Evolutionary conservation across 345 rosid genomes (phyloP), one percentile per base, ranked within the genome.

Genomic region (Populus tremula): DNA sequence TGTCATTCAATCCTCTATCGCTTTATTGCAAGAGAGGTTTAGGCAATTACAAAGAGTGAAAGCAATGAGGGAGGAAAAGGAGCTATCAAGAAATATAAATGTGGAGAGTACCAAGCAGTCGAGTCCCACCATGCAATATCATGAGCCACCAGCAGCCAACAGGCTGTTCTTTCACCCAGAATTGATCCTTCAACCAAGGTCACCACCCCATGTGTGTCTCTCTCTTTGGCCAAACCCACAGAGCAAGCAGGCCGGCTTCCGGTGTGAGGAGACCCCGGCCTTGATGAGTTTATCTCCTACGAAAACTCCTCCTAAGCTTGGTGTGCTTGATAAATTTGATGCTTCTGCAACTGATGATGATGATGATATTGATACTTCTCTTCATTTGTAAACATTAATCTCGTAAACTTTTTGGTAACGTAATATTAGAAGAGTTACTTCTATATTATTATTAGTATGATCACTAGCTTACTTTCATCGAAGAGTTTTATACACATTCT

Each of bases 11-110:
- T 91, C 93, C 50, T 89, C 97, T 56, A 91, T 91, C 69, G 91
- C 89, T 54, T 75, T 93, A 69, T 70, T 93, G 84, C 97, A 88
- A 76, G 97, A 93, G 87, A 89, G 96, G 72, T 93, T 93, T 78
- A 84, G 84, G 78, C 85, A 88, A 75, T 77, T 93, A 65, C 89
- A 89, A 59, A 89, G 88, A 74, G 88, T 86, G 17, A 86, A 87
- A 76, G 90, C 87, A 84, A 82, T 89, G 89, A 86, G 94, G 70
- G 89, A 89, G 84, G 89, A 88, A 67, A 81, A 82, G 70, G 90
- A 92, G 84, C 88, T 87, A 5, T 77, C 82, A 8, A 84, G 66
- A 70, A 53, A 77, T 77, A 77, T 81, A 25, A 23, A 27, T 16
- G 63, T 23, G 63, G 29, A n/a, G 29, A 59, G 63, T 59, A 23